Base-by-base conservation (phyloP, 2,329 filamentous ascomycete species). In the Fonsecaea erecta region DNA sequence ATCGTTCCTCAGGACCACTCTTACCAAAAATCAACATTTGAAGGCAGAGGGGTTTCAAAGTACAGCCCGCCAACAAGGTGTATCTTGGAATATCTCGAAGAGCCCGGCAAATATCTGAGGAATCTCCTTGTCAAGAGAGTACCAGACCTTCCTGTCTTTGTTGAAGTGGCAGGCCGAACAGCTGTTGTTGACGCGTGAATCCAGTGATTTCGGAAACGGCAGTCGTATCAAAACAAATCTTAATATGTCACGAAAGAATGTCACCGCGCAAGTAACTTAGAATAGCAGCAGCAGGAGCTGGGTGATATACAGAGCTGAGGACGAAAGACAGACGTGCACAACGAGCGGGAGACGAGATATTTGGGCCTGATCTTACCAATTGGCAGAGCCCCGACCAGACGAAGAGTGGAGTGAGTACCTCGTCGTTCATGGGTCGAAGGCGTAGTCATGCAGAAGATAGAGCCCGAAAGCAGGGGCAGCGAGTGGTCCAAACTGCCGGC, bases 401-500 rank as follows among this genome's bases (percentile, higher is more conserved):
- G 32, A 34, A 57, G 28, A 28, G 65, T 67, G 65, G 65, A 65
- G 62, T 58, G 52, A 63, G 65, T 9, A 54, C 4, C 54, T 60
- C 64, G 37, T 64, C 60, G 43, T 66, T 58, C 53, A 59, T 34
- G 60, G 43, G 26, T 24, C 46, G 35, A 57, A 61, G 32, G 51
- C 62, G 37, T 54, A 46, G 40, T 51, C 37, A 52, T 51, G 35
- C 61, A 55, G 52, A 43, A 52, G 48, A 35, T 52, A 35, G 58
- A 35, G 48, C 46, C 46, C 56, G 18, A 60, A 37, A 40, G 62
- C 56, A 62, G 62, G 67, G 67, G 64, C 48, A 24, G 51, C 46
- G 34, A 63, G 58, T 64, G 58, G 66, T 62, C 63, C 62, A 60
- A 65, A 59, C 43, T 64, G 67, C 62, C 62, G 59, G 67, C 62